Evolutionary conservation across 768 basidiomycete genomes (phyloP).

Genomic region (Candolleomyces eurysporus): DNA sequence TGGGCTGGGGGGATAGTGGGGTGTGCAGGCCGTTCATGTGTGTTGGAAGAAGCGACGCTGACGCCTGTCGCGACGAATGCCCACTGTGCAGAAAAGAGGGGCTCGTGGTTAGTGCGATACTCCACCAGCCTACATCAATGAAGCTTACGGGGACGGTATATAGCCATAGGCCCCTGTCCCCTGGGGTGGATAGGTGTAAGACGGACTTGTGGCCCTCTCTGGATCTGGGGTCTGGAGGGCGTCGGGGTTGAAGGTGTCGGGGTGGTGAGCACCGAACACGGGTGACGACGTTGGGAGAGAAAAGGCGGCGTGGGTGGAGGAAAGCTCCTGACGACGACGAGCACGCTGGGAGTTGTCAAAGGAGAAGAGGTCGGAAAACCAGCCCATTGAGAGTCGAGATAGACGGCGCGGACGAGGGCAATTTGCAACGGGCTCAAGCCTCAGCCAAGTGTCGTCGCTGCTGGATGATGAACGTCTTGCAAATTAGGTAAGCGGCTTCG

Average conservation of each 20-base stretch:
- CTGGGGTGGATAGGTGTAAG: slow-evolving; percentile 78
- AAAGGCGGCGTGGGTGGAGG: slow-evolving; percentile 85
- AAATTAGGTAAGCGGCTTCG: not conserved
- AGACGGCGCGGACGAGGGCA: not conserved
- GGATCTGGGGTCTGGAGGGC: slow-evolving; percentile 48
- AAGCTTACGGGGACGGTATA: slow-evolving; percentile 53
- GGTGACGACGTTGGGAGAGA: slow-evolving; percentile 78
- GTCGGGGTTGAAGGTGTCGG: slow-evolving; percentile 60
- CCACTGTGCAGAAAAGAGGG: slow-evolving; percentile 14
- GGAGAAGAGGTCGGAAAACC: slow-evolving; percentile 67
- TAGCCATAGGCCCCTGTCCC: slow-evolving; percentile 55
- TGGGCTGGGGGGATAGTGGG: slow-evolving; percentile 36
- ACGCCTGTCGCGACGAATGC: slow-evolving; percentile 40
- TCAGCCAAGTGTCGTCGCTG: not conserved
- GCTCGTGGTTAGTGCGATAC: slow-evolving; percentile 4
- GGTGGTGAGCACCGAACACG: slow-evolving; percentile 48
- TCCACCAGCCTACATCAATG: slow-evolving; percentile 3
- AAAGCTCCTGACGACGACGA: slow-evolving; percentile 65
- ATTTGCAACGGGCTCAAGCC: not conserved
- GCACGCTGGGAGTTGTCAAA: slow-evolving; percentile 45
- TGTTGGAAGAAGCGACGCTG: slow-evolving; percentile 62
- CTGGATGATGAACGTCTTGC: not conserved
- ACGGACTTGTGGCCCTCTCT: slow-evolving; percentile 41
- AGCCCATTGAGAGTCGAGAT: slow-evolving; percentile 50
- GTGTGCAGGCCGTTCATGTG: slow-evolving; percentile 55